Base-by-base conservation (phyloP, 2,329 filamentous ascomycete genomes). In the Penicillium concentricum region DNA sequence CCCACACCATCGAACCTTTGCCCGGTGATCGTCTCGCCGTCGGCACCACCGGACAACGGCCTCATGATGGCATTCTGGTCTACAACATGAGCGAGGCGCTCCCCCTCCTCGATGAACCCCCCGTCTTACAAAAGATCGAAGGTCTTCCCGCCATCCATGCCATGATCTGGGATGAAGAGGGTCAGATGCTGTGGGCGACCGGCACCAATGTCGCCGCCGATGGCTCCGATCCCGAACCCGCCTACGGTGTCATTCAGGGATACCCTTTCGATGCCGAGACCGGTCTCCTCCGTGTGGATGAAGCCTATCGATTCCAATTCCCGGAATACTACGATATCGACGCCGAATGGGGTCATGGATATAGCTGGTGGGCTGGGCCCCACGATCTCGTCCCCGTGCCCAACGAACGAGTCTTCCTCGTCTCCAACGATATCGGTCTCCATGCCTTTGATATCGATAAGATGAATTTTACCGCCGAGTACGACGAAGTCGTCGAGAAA, bases 351-450 rank as follows among this genome's bases (percentile, higher is more conserved):
- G 64, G 65, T 0, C 34, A 45, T n/a, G 62, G 58, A 2, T 67
- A 65, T 22, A 51, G 52, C 13, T 68, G 66, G 66, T 68, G 64
- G 64, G 51, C 57, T 15, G 66, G 66, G 2, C 57, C 61, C 10
- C 66, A 68, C 35, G 64, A 68, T 39, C 63, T 67, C 4, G 66
- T 67, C 3, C 66, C 66, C 2, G 57, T 67, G 15, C 66, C 66
- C 2, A 62, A 67, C n/a, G 42, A 67, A 42, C 63, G 64, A 13
- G 61, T 61, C 9, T 66, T 68, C 20, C 54, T 68, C 24, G 51
- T 68, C 26, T 63, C 61, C 10, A 55, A 67, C n/a, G 63, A 68
- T 52, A 48, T 57, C 20, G 64, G 61, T 10, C 34, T 67, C 16
- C 59, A 61, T 28, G 60, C 58, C 4, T 65, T 68, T 30, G 66